These are phyloP conservation scores for Ramalina intermedia DNA, from an alignment of 495 filamentous ascomycete species.

Conservation along the genomic window DNA sequence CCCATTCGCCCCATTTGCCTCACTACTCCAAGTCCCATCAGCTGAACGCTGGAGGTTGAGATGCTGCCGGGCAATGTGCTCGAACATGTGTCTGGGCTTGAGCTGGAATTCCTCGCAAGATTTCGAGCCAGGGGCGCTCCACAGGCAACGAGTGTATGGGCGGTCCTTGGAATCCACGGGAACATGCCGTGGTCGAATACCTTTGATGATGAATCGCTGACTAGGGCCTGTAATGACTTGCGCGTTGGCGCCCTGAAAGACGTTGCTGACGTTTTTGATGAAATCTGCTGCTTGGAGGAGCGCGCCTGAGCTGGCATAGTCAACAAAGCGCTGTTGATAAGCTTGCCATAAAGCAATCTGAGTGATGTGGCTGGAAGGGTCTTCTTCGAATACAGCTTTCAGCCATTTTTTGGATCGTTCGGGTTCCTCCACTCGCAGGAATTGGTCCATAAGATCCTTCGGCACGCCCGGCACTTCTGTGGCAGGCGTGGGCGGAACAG, in stretches of 20 bases:
- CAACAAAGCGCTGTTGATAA: slow-evolving; percentile 71
- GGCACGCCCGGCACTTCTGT: slow-evolving; percentile 64
- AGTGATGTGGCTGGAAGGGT: slow-evolving; percentile 70
- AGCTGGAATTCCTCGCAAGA: slow-evolving; percentile 51
- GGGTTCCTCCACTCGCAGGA: slow-evolving; percentile 66
- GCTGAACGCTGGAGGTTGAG: slow-evolving; percentile 40
- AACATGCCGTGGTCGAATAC: slow-evolving; percentile 61
- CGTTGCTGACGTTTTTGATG: slow-evolving; percentile 84
- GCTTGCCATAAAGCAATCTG: slow-evolving; percentile 96
- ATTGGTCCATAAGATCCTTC: slow-evolving; percentile 55
- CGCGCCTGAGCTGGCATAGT: slow-evolving; percentile 33
- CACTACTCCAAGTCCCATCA: slow-evolving; percentile 24
- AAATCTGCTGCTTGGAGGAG: slow-evolving; percentile 85
- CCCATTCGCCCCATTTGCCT: background rate
- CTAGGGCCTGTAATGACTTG: slow-evolving; percentile 54
- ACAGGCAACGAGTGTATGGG: slow-evolving; percentile 41
- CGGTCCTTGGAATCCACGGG: slow-evolving; percentile 57
- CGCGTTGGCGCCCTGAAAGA: slow-evolving; percentile 59
- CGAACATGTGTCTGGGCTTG: slow-evolving; percentile 46
- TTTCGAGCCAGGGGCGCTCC: slow-evolving; percentile 30
- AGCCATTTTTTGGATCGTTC: slow-evolving; percentile 78
- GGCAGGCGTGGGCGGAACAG: slow-evolving; percentile 33
- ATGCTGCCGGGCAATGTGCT: slow-evolving; percentile 60
- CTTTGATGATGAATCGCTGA: slow-evolving; percentile 82
- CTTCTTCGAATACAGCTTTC: slow-evolving; percentile 59